A percentile compares a stretch with the other conserved stretches of the same genome.
Conservation (phyloP, 2,329 filamentous ascomycete genomes). For the Ramichloridium luteum region DNA sequence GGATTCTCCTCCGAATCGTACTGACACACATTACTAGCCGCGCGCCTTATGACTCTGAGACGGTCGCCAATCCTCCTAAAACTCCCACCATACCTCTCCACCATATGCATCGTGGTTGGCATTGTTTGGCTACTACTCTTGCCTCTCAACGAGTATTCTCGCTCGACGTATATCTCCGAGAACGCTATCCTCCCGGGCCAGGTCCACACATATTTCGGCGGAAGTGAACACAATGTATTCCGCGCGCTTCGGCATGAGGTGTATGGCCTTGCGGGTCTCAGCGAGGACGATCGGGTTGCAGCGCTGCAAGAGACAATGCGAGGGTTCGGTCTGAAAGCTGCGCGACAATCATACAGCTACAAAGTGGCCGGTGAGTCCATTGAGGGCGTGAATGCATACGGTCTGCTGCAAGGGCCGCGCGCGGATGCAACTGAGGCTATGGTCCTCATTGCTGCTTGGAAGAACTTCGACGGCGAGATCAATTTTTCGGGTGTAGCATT, state of each 20-base stretch:
- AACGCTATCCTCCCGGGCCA: slow-evolving; percentile 92
- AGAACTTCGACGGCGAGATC: slow-evolving; percentile 61
- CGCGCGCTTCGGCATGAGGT: slow-evolving; percentile 81
- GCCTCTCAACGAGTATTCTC: slow-evolving; percentile 80
- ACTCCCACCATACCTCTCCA: slow-evolving; percentile 76
- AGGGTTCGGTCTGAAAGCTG: slow-evolving; percentile 73
- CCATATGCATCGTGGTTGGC: slow-evolving; percentile 72
- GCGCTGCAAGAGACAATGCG: slow-evolving; percentile 64
- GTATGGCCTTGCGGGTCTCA: slow-evolving; percentile 42
- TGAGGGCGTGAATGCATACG: slow-evolving; percentile 81
- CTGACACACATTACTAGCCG: too few relatives aligned
- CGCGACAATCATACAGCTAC: slow-evolving; percentile 80
- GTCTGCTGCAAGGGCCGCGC: slow-evolving; percentile 80
- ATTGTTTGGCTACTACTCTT: slow-evolving; percentile 82
- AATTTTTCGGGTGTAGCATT: slow-evolving; percentile 84
- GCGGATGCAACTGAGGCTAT: slow-evolving; percentile 96
- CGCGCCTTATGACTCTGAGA: slow-evolving; percentile 55
- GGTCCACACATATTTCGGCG: slow-evolving; percentile 94
- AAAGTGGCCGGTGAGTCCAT: slow-evolving; percentile 61
- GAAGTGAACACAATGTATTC: slow-evolving; percentile 91
- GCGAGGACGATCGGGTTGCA: slow-evolving; percentile 25
- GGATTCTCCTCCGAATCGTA: too few relatives aligned
- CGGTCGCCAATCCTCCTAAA: slow-evolving; percentile 71
- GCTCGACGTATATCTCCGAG: slow-evolving; percentile 90
- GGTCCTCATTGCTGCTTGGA: slow-evolving; percentile 82